A percentile compares a stretch with the other conserved stretches of the same genome.
These are phyloP conservation scores for Linaria vulgaris DNA, from an alignment of 257 asterid genomes.

Conservation along the genomic window DNA sequence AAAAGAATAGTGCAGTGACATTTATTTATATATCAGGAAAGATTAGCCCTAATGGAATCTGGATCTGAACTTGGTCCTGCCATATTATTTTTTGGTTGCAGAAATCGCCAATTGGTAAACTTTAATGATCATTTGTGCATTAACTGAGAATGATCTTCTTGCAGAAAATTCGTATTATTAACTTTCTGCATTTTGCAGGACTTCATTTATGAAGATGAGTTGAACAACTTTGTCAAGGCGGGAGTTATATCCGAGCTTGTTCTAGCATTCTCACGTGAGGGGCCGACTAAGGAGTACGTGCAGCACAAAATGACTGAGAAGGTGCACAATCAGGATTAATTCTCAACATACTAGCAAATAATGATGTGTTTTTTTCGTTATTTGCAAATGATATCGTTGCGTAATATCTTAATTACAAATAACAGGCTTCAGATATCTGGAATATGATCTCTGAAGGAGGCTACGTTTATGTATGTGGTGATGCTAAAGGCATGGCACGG, in stretches of 20 bases:
- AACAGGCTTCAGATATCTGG: conserved; percentile 84
- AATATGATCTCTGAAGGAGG: conserved; percentile 84
- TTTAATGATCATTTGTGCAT: not conserved
- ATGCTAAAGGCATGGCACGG: conserved; percentile 99
- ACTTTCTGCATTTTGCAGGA: conserved; percentile 55
- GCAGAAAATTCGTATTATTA: conserved; percentile 9
- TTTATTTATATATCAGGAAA: conserved; percentile 60
- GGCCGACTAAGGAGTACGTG: conserved; percentile 83
- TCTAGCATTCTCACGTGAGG: conserved; percentile 93
- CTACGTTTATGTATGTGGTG: conserved; percentile 87
- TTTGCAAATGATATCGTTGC: too few relatives aligned
- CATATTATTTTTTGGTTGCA: conserved; percentile 85
- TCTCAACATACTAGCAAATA: too few relatives aligned
- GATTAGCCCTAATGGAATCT: conserved; percentile 84
- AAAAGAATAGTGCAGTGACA: not conserved
- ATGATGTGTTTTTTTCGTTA: too few relatives aligned
- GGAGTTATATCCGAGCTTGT: conserved; percentile 88
- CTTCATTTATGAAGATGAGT: conserved; percentile 81
- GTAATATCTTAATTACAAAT: not conserved
- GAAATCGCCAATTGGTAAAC: conserved; percentile 84
- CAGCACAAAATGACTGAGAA: conserved; percentile 92
- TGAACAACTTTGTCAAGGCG: conserved; percentile 57
- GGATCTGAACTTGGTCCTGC: conserved; percentile 94
- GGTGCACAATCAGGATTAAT: conserved; percentile 46
- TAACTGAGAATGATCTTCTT: too few relatives aligned